These are phyloP conservation scores for Favolaschia claudopus DNA, from an alignment of 768 basidiomycete genomes.

Conservation along the genomic window DNA sequence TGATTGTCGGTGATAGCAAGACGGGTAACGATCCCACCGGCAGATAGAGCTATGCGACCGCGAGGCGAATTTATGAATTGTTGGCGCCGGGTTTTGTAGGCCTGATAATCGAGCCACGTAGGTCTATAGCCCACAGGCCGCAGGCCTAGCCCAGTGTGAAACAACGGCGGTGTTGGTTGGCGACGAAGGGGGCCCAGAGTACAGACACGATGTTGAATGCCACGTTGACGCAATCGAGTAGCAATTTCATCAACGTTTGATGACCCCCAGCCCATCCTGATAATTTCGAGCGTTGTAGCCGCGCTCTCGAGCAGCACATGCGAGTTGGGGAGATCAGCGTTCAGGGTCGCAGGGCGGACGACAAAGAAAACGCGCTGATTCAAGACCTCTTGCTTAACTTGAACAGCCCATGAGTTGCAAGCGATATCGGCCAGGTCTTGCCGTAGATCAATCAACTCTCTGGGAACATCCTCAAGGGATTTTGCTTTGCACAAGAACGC, in stretches of 20 bases:
- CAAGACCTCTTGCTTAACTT: not conserved
- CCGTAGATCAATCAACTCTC: not conserved
- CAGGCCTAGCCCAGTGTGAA: not conserved
- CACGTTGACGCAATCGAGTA: not conserved
- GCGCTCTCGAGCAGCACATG: not conserved
- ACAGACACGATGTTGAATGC: not conserved
- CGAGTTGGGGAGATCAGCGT: not conserved
- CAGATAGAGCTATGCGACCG: slow-evolving; percentile 1
- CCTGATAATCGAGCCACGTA: not conserved
- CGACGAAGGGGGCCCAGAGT: no score
- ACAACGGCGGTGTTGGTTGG: not conserved
- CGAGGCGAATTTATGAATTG: not conserved
- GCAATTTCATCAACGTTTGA: not conserved
- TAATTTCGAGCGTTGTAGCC: not conserved
- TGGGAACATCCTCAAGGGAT: not conserved
- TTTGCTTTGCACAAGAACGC: not conserved
- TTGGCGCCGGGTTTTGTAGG: not conserved
- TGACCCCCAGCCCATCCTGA: not conserved
- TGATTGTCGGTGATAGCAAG: not conserved
- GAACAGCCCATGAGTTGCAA: not conserved
- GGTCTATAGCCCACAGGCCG: not conserved
- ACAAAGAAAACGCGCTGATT: not conserved
- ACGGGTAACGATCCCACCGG: slow-evolving; percentile 3
- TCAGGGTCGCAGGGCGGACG: not conserved
- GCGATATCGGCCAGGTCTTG: slow-evolving; percentile 2